A percentile compares a stretch with the other conserved stretches of the same genome.
phyloP scores from a whole-genome alignment of 495 filamentous ascomycete genomes.

The Parmelia sp. region DNA sequence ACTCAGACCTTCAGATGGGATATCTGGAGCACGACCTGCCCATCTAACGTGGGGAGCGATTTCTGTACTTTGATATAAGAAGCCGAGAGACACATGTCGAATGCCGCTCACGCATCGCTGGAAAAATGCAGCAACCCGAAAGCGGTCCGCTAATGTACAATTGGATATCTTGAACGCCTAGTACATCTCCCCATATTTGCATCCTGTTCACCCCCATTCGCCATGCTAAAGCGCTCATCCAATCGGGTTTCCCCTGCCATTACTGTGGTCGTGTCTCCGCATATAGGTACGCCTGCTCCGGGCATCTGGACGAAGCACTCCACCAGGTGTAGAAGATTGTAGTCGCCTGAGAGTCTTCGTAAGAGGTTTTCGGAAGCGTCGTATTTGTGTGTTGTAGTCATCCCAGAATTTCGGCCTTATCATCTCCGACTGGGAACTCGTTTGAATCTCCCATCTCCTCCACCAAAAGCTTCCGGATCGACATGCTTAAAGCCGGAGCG shows the following conservation, averaged over 20 bases:
- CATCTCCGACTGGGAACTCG: constrained; percentile 29
- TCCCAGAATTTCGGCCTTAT: not conserved
- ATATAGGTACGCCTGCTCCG: not conserved
- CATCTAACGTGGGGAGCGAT: no score
- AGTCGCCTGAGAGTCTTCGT: not conserved
- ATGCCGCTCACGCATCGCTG: constrained; percentile 2
- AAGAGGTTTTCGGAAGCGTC: not conserved
- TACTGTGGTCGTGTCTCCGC: not conserved
- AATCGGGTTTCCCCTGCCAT: not conserved
- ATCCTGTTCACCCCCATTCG: not conserved
- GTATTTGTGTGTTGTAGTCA: not conserved
- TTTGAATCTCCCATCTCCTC: constrained; percentile 29
- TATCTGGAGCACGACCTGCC: no score
- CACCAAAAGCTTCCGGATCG: constrained; percentile 34
- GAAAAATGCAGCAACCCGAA: constrained; percentile 5
- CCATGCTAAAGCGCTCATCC: not conserved
- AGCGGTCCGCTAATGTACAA: constrained; percentile 2
- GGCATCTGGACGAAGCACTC: not conserved
- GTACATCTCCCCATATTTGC: not conserved
- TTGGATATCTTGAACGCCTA: constrained; percentile 16
- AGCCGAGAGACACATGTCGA: not conserved
- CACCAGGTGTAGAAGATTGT: not conserved
- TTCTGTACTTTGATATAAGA: not conserved
- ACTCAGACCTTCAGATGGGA: not conserved
- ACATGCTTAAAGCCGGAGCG: constrained; percentile 30